phyloP scores from a whole-genome alignment of 768 basidiomycete species.

The Tricholoma saponaceum region DNA sequence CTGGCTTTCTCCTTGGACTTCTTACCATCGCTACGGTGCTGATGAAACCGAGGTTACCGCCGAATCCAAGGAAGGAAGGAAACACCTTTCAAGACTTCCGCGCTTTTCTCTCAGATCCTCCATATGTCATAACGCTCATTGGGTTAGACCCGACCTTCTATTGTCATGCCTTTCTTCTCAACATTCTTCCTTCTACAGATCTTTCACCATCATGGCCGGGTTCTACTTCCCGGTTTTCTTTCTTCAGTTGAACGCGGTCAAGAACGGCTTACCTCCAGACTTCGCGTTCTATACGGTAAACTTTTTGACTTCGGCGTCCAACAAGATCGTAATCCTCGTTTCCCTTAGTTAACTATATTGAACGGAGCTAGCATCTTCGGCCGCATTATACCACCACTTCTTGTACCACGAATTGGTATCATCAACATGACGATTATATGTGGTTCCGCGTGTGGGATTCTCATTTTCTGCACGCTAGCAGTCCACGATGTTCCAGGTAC shows the following conservation, averaged over 20 bases:
- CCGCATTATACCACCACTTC: slow-evolving; percentile 30
- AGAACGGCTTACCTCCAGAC: slow-evolving; percentile 37
- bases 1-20: slow-evolving; percentile 26
- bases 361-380: slow-evolving; percentile 45
- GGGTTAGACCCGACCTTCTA: slow-evolving; percentile 24
- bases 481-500: slow-evolving; percentile 24
- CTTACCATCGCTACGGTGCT: slow-evolving; percentile 25
- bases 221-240: slow-evolving; percentile 55
- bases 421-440: slow-evolving; percentile 28
- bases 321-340: slow-evolving; percentile 14
- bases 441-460: slow-evolving; percentile 19
- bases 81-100: slow-evolving; percentile 24
- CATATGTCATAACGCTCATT: slow-evolving; percentile 37
- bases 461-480: slow-evolving; percentile 35
- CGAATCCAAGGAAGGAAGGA: slow-evolving; percentile 26
- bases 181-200: slow-evolving; percentile 17
- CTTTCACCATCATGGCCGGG: slow-evolving; percentile 30
- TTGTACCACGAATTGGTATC: slow-evolving; percentile 26
- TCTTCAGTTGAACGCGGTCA: slow-evolving; percentile 49
- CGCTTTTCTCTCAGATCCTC: slow-evolving; percentile 35
- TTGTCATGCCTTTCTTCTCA: background rate
- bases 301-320: slow-evolving; percentile 10
- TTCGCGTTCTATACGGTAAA: slow-evolving; percentile 56
- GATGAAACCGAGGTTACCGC: slow-evolving; percentile 38
- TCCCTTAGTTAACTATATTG: slow-evolving; percentile 43